phyloP scores from a whole-genome alignment of 2,329 filamentous ascomycete species.

The Thermothelomyces thermophilus region DNA sequence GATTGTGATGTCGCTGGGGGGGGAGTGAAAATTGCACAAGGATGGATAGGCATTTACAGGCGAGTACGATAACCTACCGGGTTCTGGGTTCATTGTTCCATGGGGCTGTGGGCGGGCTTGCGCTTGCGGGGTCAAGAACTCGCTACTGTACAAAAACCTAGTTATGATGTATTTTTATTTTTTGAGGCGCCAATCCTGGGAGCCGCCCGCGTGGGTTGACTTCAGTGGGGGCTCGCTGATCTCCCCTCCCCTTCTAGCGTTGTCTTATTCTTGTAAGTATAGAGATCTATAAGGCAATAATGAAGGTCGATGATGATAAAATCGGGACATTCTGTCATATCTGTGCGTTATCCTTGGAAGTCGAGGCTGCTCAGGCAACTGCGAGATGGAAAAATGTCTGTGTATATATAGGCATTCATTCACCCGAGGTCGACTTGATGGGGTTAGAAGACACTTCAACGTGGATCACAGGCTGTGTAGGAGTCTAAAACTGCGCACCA shows the following conservation, averaged over 20 bases:
- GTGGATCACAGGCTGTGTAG: no score
- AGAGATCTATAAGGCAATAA: conserved; percentile 22
- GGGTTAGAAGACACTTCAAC: not conserved
- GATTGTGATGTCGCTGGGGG: not conserved
- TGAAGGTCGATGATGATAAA: conserved; percentile 13
- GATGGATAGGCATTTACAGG: not conserved
- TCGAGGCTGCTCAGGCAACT: no score
- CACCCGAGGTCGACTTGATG: no score
- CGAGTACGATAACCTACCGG: not conserved
- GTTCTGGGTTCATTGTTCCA: not conserved
- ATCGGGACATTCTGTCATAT: not conserved
- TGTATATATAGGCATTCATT: no score
- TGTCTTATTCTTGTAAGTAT: conserved; percentile 27
- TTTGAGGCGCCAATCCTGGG: conserved; percentile 18
- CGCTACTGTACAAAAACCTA: no score
- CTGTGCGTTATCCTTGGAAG: not conserved
- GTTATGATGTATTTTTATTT: conserved; percentile 24
- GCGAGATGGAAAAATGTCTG: no score
- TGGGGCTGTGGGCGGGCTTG: conserved; percentile 8
- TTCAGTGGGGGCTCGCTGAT: conserved; percentile 19
- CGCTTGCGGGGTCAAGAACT: not conserved
- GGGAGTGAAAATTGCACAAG: not conserved
- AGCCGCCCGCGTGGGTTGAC: conserved; percentile 12
- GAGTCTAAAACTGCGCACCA: not conserved
- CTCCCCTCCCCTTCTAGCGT: conserved; percentile 26